Base-by-base conservation (phyloP, 179 eudicot genomes). In the Sideroxylon spinosum region DNA sequence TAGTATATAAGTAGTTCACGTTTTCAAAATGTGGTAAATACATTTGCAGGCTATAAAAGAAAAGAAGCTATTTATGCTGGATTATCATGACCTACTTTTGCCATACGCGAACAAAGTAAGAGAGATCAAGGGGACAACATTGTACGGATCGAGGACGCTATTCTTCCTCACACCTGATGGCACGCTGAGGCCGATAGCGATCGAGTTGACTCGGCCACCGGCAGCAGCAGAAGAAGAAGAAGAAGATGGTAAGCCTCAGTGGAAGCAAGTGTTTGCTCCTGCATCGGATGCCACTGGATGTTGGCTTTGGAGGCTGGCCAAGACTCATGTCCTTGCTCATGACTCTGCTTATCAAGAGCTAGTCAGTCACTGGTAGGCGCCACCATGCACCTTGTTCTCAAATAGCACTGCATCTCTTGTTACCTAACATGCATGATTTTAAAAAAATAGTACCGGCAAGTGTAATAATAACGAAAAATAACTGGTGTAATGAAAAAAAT, bases 281-380 rank as follows among this genome's bases (percentile, higher is more conserved):
- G 6, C 71, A 50, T 69, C 81, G 74, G 80, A 85, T 37, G 82
- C 89, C 60, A 89, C 94, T 0, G 63, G 68, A n/a, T 56, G 48
- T 25, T 93, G 97, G 97, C 88, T 93, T 49, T 93, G 97, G 96
- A 86, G 84, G 80, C 80, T 91, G 9, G 95, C 97, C 17, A 93
- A 92, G 78, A 83, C 87, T 61, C 97, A 92, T 79, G 92, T 86
- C 29, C 86, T 83, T 37, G 89, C 91, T 9, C 91, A 90, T 60
- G 97, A 92, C 74, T 78, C 91, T 25, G 91, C 90, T 29, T 73
- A 78, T 81, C 95, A 92, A 74, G 89, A 92, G 76, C 87, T 92
- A 25, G 53, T 87, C 23, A 88, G 90, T 81, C 97, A 92, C 78
- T 92, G 97, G 97, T 90, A 86, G 11, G 56, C 9, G 19, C 68